A percentile compares a stretch with the other conserved stretches of the same genome.
phyloP scores from a whole-genome alignment of 2,329 filamentous ascomycete genomes.

The Capronia americana region DNA sequence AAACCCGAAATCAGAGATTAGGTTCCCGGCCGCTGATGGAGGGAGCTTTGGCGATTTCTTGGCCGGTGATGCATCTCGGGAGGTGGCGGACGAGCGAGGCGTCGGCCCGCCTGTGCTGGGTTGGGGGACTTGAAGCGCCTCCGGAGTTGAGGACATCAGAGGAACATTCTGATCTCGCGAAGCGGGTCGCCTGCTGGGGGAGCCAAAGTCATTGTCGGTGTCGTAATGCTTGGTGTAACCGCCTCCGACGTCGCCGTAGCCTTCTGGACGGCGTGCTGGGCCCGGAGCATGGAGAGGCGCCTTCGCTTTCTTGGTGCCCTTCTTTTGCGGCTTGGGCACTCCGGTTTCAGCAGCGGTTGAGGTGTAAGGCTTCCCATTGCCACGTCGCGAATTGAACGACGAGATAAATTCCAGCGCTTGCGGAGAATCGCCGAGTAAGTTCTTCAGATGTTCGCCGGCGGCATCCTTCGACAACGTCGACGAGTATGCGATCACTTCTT shows the following conservation, averaged over 20 bases:
- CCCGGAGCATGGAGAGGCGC: conserved; percentile 66
- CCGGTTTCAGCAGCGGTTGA: conserved; percentile 6
- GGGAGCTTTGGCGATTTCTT: conserved; percentile 55
- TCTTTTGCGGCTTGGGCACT: conserved; percentile 47
- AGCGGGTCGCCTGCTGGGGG: conserved; percentile 37
- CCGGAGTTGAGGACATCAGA: conserved; percentile 60
- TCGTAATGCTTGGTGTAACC: conserved; percentile 76
- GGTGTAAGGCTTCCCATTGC: conserved; percentile 36
- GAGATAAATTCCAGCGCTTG: conserved; percentile 74
- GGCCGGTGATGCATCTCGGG: conserved; percentile 51
- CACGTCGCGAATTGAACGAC: conserved; percentile 72
- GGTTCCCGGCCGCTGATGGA: conserved; percentile 73
- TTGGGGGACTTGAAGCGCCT: conserved; percentile 52
- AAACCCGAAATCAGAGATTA: conserved; percentile 75
- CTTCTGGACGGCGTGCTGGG: conserved; percentile 67
- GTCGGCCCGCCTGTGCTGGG: conserved; percentile 44
- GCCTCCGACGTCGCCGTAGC: conserved; percentile 68
- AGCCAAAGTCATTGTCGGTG: conserved; percentile 15
- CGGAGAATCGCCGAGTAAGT: conserved; percentile 84
- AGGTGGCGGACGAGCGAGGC: conserved; percentile 53
- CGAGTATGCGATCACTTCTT: conserved; percentile 84
- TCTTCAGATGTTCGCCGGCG: conserved; percentile 83
- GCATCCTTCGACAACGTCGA: conserved; percentile 75
- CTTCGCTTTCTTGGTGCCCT: conserved; percentile 64
- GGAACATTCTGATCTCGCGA: background rate